phyloP scores from a whole-genome alignment of 805 yeast genomes.

The Cyberlindnera japonica region DNA sequence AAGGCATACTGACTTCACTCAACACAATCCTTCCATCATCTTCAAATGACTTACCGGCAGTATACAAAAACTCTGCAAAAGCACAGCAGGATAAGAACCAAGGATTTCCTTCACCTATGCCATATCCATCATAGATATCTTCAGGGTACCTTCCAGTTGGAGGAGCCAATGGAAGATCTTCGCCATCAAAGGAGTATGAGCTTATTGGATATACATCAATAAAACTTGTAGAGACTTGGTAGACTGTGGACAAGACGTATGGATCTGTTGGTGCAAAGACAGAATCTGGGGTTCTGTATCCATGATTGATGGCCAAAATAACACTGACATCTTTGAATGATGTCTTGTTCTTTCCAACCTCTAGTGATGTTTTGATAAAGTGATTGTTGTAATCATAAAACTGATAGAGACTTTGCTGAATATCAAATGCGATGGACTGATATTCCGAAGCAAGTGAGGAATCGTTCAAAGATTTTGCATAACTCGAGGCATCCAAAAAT shows the following conservation, averaged over 20 bases:
- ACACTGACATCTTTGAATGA: constrained; percentile 2
- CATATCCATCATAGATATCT: constrained; percentile 4
- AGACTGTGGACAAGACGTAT: constrained; percentile 3
- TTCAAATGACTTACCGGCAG: neutral
- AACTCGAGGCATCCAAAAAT: constrained; percentile 4
- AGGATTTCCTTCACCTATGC: constrained; percentile 1
- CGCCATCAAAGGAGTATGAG: neutral
- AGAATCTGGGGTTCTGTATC: neutral
- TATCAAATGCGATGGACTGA: neutral
- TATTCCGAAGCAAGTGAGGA: neutral
- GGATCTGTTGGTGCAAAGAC: constrained; percentile 4
- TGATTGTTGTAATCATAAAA: constrained; percentile 4
- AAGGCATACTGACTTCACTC: constrained; percentile 3
- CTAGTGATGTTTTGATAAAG: constrained; percentile 2
- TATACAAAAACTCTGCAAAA: constrained; percentile 5
- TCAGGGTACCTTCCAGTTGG: constrained; percentile 5
- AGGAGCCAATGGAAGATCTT: constrained; percentile 3
- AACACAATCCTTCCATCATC: neutral
- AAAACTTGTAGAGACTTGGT: constrained; percentile 2
- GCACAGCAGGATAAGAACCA: constrained; percentile 6
- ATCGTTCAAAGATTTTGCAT: neutral
- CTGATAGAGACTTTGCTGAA: constrained; percentile 1
- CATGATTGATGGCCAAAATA: constrained; percentile 3
- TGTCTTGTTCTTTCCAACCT: neutral
- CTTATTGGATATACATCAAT: neutral